A percentile compares a stretch with the other conserved stretches of the same genome.
phyloP scores from a whole-genome alignment of 2,329 filamentous ascomycete species.

The Ascochyta lentis region DNA sequence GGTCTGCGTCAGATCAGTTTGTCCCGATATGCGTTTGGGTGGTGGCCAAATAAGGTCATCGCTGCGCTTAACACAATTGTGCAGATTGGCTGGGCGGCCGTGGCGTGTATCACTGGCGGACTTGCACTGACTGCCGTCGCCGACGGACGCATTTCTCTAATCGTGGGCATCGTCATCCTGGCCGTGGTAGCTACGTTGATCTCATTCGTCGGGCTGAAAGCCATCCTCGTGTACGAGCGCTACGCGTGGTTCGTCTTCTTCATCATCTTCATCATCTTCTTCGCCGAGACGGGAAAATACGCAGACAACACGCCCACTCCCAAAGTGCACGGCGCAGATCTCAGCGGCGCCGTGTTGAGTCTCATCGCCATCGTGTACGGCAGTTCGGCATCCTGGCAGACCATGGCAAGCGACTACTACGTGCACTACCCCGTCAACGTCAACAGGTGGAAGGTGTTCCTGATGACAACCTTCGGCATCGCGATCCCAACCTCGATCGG shows the following conservation, averaged over 20 bases:
- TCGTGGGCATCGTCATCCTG: constrained; percentile 54
- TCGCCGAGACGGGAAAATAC: constrained; percentile 55
- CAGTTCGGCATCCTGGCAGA: constrained; percentile 51
- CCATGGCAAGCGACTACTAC: constrained; percentile 54
- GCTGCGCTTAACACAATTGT: constrained; percentile 57
- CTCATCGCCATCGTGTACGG: constrained; percentile 45
- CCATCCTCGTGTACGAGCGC: constrained; percentile 57
- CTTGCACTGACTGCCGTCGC: constrained; percentile 52
- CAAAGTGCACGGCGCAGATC: constrained; percentile 40
- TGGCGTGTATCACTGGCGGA: constrained; percentile 53
- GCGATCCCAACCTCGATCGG: constrained; percentile 52
- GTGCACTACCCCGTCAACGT: constrained; percentile 52
- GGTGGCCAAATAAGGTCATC: constrained; percentile 58
- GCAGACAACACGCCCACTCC: constrained; percentile 49
- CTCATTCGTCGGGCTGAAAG: constrained; percentile 51
- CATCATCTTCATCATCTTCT: constrained; percentile 57
- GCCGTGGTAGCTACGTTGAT: constrained; percentile 48
- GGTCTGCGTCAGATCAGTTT: constrained; percentile 54
- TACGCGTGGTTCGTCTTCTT: constrained; percentile 59
- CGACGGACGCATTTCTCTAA: constrained; percentile 52
- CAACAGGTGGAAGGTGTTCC: constrained; percentile 49
- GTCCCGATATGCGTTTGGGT: constrained; percentile 56
- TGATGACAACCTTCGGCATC: constrained; percentile 53
- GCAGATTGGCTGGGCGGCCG: constrained; percentile 53
- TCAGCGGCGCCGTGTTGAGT: constrained; percentile 40